phyloP scores from a whole-genome alignment of 2,329 filamentous ascomycete species.

The Lecanicillium sp. region DNA sequence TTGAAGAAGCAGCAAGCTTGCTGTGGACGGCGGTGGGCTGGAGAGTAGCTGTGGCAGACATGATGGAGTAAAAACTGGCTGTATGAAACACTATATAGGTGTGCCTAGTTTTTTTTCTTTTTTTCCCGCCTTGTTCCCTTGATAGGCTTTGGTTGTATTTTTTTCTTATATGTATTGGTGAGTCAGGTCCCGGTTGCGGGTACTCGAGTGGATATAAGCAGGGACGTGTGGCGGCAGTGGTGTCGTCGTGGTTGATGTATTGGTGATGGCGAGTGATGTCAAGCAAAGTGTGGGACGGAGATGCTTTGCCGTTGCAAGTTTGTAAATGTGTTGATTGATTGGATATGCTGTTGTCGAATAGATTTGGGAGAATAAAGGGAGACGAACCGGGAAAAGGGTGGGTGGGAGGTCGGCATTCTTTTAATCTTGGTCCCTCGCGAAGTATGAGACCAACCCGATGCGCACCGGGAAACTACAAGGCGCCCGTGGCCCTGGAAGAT shows the following conservation, averaged over 20 bases:
- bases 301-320: background rate
- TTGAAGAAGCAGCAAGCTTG: constrained; percentile 17
- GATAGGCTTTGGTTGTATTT: constrained; percentile 17
- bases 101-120: constrained; percentile 8
- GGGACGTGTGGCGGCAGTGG: constrained; percentile 6
- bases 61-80: constrained; percentile 18
- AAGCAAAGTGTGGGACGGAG: background rate
- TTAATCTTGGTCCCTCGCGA: constrained; percentile 17
- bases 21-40: constrained; percentile 23
- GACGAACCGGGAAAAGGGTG: constrained; percentile 7
- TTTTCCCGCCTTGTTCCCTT: constrained; percentile 19
- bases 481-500: no score
- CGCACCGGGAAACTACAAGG: background rate
- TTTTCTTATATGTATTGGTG: constrained; percentile 22
- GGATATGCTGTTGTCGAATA: background rate
- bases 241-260: background rate
- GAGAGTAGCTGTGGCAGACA: constrained; percentile 25
- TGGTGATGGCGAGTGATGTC: no score
- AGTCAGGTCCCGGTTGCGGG: constrained; percentile 22
- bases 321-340: background rate
- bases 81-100: constrained; percentile 11
- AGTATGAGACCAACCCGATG: background rate
- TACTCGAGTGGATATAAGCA: constrained; percentile 12
- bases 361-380: background rate
- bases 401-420: constrained; percentile 21